These are phyloP conservation scores for Exophiala dermatitidis DNA, from an alignment of 2,329 filamentous ascomycete genomes.

Conservation along the genomic window DNA sequence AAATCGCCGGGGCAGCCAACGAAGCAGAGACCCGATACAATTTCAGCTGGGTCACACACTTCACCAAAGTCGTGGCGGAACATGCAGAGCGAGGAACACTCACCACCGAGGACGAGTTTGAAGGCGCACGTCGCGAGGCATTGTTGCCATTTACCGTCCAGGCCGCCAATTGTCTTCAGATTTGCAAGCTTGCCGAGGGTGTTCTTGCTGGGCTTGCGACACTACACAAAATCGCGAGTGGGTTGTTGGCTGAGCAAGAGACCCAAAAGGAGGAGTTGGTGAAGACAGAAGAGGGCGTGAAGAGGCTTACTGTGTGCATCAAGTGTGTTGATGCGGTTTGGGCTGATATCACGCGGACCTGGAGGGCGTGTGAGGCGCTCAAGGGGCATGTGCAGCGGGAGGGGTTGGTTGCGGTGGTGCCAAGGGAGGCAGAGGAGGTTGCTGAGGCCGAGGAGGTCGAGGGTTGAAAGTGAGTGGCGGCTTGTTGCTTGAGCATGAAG, in stretches of 20 bases:
- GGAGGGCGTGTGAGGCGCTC: background rate
- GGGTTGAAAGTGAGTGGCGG: background rate
- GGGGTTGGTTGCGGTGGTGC: background rate
- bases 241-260: slow-evolving; percentile 7
- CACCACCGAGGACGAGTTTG: too few species aligned
- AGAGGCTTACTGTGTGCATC: slow-evolving; percentile 9
- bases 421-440: background rate
- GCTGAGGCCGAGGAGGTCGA: background rate
- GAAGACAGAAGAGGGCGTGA: background rate
- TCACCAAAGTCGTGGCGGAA: too few species aligned
- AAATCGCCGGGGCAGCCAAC: background rate
- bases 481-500: background rate
- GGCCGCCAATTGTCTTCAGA: background rate
- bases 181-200: background rate
- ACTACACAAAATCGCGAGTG: slow-evolving; percentile 6
- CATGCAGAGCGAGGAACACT: too few species aligned
- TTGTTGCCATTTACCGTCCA: background rate
- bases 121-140: too few species aligned
- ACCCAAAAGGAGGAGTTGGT: slow-evolving; percentile 1
- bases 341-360: slow-evolving; percentile 4
- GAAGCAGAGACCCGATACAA: too few species aligned
- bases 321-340: slow-evolving; percentile 13
- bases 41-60: too few species aligned
- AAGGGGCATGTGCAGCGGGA: background rate
- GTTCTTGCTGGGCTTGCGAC: slow-evolving; percentile 7